Percentiles rank a stretch among this genome's conserved stretches.
Evolutionary conservation across 345 rosid species (phyloP).

Genomic region (Acer campestre): DNA sequence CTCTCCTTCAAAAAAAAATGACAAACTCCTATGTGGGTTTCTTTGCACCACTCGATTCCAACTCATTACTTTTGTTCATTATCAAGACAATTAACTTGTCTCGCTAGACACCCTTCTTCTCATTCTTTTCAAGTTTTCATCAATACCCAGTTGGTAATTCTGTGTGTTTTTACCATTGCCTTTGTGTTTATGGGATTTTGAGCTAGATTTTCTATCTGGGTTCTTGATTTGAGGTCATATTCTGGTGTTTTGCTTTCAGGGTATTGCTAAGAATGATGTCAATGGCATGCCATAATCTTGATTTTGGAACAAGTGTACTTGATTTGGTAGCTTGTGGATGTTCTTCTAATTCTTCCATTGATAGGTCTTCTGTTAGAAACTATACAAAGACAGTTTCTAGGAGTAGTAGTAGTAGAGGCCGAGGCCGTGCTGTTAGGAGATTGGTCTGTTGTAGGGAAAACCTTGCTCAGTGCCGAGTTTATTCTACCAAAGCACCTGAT

Average conservation of each 20-base stretch:
- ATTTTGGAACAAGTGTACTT: constrained; percentile 59
- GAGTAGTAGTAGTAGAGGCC: constrained; percentile 31
- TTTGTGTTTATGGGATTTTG: constrained; percentile 21
- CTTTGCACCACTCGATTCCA: constrained; percentile 49
- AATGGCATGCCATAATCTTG: constrained; percentile 67
- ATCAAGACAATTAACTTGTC: neutral
- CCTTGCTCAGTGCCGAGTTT: constrained; percentile 43
- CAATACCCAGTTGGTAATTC: constrained; percentile 17
- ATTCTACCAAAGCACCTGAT: constrained; percentile 67
- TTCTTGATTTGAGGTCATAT: constrained; percentile 10
- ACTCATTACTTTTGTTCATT: constrained; percentile 11
- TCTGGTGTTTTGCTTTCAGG: constrained; percentile 25
- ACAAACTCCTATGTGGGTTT: constrained; percentile 42
- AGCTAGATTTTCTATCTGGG: constrained; percentile 27
- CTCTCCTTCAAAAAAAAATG: constrained; percentile 25
- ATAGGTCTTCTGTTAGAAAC: constrained; percentile 40
- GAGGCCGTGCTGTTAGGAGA: constrained; percentile 40
- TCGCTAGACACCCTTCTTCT: constrained; percentile 2
- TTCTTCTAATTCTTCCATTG: constrained; percentile 55
- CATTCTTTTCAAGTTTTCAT: constrained; percentile 14
- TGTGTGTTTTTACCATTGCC: neutral
- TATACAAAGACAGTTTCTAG: constrained; percentile 34
- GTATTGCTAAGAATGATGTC: constrained; percentile 61
- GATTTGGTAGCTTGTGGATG: constrained; percentile 67
- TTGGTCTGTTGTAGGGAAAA: constrained; percentile 54